Base-by-base conservation (phyloP, 2,329 filamentous ascomycete species). In the Nigrograna mackinnonii region DNA sequence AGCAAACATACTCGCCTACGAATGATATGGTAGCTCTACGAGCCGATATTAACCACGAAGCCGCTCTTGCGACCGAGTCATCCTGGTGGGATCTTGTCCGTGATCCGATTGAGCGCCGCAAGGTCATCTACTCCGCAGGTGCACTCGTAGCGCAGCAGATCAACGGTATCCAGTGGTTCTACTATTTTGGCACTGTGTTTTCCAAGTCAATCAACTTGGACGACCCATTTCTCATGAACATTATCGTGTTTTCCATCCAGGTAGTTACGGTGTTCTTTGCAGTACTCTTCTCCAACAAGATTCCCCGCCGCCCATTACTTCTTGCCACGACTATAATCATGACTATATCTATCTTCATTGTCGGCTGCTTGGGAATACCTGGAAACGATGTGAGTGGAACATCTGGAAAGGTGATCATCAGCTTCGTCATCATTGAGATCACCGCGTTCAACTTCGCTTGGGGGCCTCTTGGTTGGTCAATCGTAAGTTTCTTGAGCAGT, bases 121-220 rank as follows among this genome's bases (percentile, higher is more conserved):
- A 78, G 54, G 57, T 76, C 11, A 57, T 77, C 17, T 76, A 69
- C 52, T 66, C 67, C 13, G 67, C 66, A 6, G 74, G 74, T 9
- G 73, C 71, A 17, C 58, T 77, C 44, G 62, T 73, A 28, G 70
- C 72, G 2, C 74, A 77, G 50, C 74, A 78, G 58, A 73, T 78
- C 58, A 73, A 73, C 59, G 73, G 74, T 16, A 76, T 77, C 39
- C 70, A 73, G 35, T 77, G 69, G 59, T 75, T 73, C 50, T 74
- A 74, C 54, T 68, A 66, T 37, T 75, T 69, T 22, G 72, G 71
- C 2, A 69, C 68, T 1, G 65, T 75, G 21, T 75, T 76, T 46
- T 61, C 67, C 17, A 57, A 75, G 49, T 59, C 66, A 2, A 74
- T 76, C 35, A 72, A 72, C 0, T 47, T 75, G 2, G 46, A 45